Percentiles rank a stretch among this genome's conserved stretches.
phyloP scores from a whole-genome alignment of 352 stramenopile species.

The Saprolegnia diclina region DNA sequence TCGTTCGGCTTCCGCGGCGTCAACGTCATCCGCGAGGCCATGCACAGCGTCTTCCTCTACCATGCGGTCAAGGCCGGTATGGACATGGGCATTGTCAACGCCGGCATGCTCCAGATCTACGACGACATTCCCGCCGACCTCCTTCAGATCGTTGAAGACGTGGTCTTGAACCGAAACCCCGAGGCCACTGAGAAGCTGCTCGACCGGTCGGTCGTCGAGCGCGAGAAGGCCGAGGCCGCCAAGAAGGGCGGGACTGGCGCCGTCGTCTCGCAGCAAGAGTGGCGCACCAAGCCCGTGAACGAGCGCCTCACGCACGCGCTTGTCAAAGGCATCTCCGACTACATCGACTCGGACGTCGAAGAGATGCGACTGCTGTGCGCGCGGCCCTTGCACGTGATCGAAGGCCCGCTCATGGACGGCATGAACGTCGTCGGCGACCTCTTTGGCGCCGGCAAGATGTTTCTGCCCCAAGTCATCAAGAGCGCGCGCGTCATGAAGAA shows the following conservation, averaged over 20 bases:
- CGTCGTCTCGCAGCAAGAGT: conserved; percentile 68
- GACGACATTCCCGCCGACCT: conserved; percentile 84
- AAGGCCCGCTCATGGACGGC: conserved; percentile 97
- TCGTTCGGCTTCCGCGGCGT: conserved; percentile 96
- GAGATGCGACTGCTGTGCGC: conserved; percentile 72
- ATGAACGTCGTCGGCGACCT: conserved; percentile 98
- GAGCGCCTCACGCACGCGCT: conserved; percentile 94
- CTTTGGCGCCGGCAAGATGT: conserved; percentile 98
- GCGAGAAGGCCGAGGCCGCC: conserved; percentile 63
- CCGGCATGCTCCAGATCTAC: conserved; percentile 81
- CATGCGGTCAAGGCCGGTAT: conserved; percentile 94
- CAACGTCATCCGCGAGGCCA: conserved; percentile 96
- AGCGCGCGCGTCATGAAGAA: conserved; percentile 99
- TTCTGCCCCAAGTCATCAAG: conserved; percentile 98
- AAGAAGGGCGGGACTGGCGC: conserved; percentile 76
- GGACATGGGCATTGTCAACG: conserved; percentile 99
- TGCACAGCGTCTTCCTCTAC: conserved; percentile 95
- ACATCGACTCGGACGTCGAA: conserved; percentile 93
- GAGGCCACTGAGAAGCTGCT: conserved; percentile 91
- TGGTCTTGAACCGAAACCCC: conserved; percentile 88
- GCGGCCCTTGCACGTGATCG: conserved; percentile 94
- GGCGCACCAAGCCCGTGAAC: conserved; percentile 84
- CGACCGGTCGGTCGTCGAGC: conserved; percentile 83
- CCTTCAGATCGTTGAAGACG: conserved; percentile 86
- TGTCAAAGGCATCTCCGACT: conserved; percentile 97